Evolutionary conservation across 805 yeast genomes (phyloP), one percentile per base, ranked within the genome.

Genomic region (Yarrowia deformans): DNA sequence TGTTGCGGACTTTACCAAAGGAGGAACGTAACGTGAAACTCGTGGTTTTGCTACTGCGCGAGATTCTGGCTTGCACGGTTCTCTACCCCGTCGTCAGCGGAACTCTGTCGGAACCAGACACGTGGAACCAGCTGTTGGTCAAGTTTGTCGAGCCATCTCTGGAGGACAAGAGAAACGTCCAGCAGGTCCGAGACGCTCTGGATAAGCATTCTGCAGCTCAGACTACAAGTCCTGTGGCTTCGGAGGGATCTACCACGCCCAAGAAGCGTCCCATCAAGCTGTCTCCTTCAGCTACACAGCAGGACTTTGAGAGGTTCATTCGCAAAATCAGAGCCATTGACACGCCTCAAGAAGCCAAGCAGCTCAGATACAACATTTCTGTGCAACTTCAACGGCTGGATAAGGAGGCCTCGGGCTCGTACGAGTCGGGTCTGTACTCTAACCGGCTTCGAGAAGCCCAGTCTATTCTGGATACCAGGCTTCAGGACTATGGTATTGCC

Each of bases 141-240:
- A 84, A 84, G 66, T 76, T 84, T 1, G 84, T 90, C 1, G 88
- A 91, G 3, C 84, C 83, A 39, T 84, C 89, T 13, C 80, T 93
- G 75, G 87, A 87, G 71, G 96, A 91, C 74, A 81, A 93, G 69
- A 84, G 84, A 45, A 91, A 90, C 74, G 96, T 93, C 0, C 85
- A 88, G 70, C 84, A 87, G 72, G 82, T 93, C 29, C 79, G 97
- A 70, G 86, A 84, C 29, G 90, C 91, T 0, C 79, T 93, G 43
- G 89, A 88, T 71, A 84, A 86, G 71, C 95, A 92, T 73, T 82
- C 75, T 13, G 70, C 69, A 32, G 70, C 69, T 45, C 66, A 50
- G n/a, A 19, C 70, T 4, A 35, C 55, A 2, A 69, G 49, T 69
- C 66, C 69, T 10, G 56, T 45, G 0, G 14, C 60, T 0, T 49